These are phyloP conservation scores for Phaeoacremonium minimum DNA, from an alignment of 2,329 filamentous ascomycete genomes.

Conservation along the genomic window DNA sequence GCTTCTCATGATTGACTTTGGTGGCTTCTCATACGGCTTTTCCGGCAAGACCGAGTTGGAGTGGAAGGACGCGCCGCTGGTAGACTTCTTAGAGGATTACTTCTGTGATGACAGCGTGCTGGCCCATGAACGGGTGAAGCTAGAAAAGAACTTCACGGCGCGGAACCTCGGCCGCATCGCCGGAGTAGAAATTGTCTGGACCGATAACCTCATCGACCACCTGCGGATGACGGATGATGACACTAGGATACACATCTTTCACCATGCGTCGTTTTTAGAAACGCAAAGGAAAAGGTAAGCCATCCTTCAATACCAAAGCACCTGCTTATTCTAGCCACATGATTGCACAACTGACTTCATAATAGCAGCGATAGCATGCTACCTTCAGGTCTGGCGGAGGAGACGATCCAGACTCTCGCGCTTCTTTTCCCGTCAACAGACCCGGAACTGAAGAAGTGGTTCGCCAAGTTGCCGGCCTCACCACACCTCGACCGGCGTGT, in stretches of 20 bases:
- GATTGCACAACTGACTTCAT: neutral
- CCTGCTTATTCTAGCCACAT: neutral
- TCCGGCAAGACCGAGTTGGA: constrained; percentile 1
- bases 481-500: constrained; percentile 23
- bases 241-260: constrained; percentile 30
- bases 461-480: constrained; percentile 2
- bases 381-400: constrained; percentile 23
- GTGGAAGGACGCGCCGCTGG: neutral
- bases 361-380: constrained; percentile 12
- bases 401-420: constrained; percentile 29
- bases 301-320: neutral
- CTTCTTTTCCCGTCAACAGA: constrained; percentile 29
- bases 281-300: constrained; percentile 13
- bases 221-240: constrained; percentile 31
- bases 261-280: constrained; percentile 32
- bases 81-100: neutral
- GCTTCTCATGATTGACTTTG: constrained; percentile 2
- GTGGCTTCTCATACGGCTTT: neutral
- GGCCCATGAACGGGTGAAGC: constrained; percentile 8
- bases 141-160: constrained; percentile 16
- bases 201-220: constrained; percentile 34
- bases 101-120: neutral
- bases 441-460: constrained; percentile 2
- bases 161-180: constrained; percentile 22
- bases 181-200: constrained; percentile 28